These are phyloP conservation scores for Coemansia sp. DNA, from an alignment of 192 early-diverging fungal genomes.

Conservation along the genomic window DNA sequence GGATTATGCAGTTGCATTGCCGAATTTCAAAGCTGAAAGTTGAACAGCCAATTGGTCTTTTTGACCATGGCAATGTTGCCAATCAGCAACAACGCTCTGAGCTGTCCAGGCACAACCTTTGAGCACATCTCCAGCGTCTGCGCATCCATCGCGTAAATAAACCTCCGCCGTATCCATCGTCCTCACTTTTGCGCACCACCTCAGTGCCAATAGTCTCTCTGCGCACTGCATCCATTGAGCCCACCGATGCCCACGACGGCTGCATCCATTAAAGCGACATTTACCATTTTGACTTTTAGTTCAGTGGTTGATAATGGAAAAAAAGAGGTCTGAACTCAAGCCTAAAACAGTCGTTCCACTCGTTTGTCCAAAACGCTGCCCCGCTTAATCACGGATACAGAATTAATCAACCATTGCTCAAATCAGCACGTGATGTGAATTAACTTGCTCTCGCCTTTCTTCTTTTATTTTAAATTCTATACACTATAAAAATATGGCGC, in stretches of 20 bases:
- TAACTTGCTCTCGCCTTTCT: neutral
- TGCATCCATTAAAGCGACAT: neutral
- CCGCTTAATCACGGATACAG: neutral
- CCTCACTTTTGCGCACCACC: too few relatives aligned
- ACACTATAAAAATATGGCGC: neutral
- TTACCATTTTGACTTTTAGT: constrained; percentile 37
- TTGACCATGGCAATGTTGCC: too few relatives aligned
- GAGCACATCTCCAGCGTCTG: too few relatives aligned
- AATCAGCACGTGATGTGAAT: constrained; percentile 1
- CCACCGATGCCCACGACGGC: neutral
- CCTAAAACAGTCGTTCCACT: neutral
- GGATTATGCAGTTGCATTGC: too few relatives aligned
- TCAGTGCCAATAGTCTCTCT: neutral
- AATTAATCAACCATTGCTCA: neutral
- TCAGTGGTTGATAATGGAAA: constrained; percentile 13
- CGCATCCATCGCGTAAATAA: too few relatives aligned
- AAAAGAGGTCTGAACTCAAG: constrained; percentile 25
- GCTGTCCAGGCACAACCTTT: too few relatives aligned
- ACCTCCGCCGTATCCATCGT: neutral
- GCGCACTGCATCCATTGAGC: neutral
- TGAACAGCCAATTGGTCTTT: too few relatives aligned
- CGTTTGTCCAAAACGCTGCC: neutral
- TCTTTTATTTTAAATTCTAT: neutral
- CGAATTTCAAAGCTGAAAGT: too few relatives aligned
- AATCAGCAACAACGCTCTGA: too few relatives aligned